These are phyloP conservation scores for Eucalyptus curtisii DNA, from an alignment of 345 rosid genomes.

Conservation along the genomic window DNA sequence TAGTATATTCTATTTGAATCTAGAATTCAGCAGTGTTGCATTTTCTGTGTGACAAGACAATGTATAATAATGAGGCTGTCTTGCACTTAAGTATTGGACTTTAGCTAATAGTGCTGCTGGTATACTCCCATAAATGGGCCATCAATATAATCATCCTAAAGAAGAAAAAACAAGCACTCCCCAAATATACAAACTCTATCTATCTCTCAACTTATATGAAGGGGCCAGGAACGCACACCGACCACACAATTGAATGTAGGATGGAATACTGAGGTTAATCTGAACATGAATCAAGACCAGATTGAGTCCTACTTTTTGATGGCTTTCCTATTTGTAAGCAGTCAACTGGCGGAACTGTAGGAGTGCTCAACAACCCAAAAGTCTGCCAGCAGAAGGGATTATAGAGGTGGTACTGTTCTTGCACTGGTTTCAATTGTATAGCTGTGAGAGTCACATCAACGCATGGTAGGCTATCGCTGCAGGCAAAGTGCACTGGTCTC, in stretches of 20 bases:
- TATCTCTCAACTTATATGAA: constrained; percentile 21
- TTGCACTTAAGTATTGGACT: neutral
- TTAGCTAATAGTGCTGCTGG: neutral
- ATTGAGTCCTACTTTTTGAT: constrained; percentile 48
- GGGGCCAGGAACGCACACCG: constrained; percentile 42
- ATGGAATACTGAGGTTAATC: neutral
- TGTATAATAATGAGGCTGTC: neutral
- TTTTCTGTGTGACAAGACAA: neutral
- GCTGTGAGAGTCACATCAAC: constrained; percentile 57
- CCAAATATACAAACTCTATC: constrained; percentile 13
- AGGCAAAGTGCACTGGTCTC: constrained; percentile 84
- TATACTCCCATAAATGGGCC: neutral
- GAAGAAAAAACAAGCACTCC: constrained; percentile 3
- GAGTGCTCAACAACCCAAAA: constrained; percentile 66
- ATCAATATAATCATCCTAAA: neutral
- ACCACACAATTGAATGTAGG: constrained; percentile 33
- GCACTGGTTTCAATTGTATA: constrained; percentile 63
- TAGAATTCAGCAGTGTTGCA: neutral
- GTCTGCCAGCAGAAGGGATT: constrained; percentile 96
- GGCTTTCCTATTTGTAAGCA: constrained; percentile 90
- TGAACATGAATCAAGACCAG: constrained; percentile 58
- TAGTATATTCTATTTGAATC: neutral
- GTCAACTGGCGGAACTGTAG: constrained; percentile 73
- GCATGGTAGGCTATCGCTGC: constrained; percentile 85
- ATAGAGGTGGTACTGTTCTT: constrained; percentile 59